A percentile compares a stretch with the other conserved stretches of the same genome.
Evolutionary conservation across 1,284 basidiomycete genomes (phyloP).

Genomic region (Ceratobasidium sp.): DNA sequence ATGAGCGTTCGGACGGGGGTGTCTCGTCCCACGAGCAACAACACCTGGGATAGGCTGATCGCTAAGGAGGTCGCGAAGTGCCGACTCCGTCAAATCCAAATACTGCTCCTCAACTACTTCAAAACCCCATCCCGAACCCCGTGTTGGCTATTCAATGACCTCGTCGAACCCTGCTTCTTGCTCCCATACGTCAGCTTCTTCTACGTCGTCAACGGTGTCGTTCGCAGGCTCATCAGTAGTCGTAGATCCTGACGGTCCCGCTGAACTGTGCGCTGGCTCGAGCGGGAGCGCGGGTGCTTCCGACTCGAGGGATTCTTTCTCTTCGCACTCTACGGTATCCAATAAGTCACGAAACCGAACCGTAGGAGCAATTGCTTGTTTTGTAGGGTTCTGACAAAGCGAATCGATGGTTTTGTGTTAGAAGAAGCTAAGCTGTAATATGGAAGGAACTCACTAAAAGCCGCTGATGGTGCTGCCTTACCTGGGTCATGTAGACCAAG

Average conservation of each 20-base stretch:
- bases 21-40: background rate
- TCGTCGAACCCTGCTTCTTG: constrained; percentile 4
- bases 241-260: too few species aligned
- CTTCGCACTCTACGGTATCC: background rate
- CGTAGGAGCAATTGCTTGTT: background rate
- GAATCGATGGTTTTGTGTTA: too few species aligned
- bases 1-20: background rate
- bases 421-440: background rate
- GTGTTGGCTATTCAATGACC: background rate
- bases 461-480: constrained; percentile 38
- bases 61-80: constrained; percentile 27
- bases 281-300: too few species aligned
- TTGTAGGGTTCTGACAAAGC: background rate
- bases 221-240: too few species aligned
- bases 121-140: background rate
- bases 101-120: background rate
- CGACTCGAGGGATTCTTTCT: too few species aligned
- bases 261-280: too few species aligned
- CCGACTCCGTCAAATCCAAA: background rate
- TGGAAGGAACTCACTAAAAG: background rate
- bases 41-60: constrained; percentile 25
- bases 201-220: too few species aligned
- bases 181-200: constrained; percentile 16
- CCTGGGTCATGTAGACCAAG: constrained; percentile 51
- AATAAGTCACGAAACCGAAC: constrained; percentile 4